Conservation (phyloP, 176 grass and related monocot species). For the Juncus inflexus region DNA sequence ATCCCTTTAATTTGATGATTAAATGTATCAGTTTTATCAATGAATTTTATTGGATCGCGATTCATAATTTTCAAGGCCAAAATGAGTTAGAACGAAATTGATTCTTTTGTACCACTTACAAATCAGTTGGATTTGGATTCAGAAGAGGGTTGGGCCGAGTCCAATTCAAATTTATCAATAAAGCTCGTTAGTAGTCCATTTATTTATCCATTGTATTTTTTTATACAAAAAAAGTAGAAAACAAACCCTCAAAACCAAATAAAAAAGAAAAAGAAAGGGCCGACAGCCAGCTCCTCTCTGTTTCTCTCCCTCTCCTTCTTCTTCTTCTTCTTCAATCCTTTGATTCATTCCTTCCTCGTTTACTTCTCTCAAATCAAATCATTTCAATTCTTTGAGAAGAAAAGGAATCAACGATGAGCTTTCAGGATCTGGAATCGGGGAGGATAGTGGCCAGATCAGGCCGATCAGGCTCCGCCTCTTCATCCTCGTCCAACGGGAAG, state of each 20-base stretch:
- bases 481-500: conserved; percentile 27
- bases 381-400: background rate
- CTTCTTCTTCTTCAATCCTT: conserved; percentile 28
- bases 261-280: conserved; percentile 2
- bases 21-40: too few species aligned
- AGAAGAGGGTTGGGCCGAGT: too few species aligned
- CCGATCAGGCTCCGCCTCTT: background rate
- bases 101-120: too few species aligned
- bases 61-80: too few species aligned
- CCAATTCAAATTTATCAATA: too few species aligned
- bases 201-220: too few species aligned
- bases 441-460: conserved; percentile 36
- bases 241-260: background rate
- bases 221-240: background rate
- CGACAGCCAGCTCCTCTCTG: conserved; percentile 14
- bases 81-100: too few species aligned
- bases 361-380: conserved; percentile 22
- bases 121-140: too few species aligned
- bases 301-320: conserved; percentile 8
- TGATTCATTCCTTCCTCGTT: conserved; percentile 28
- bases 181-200: too few species aligned
- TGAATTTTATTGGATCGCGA: too few species aligned
- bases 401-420: conserved; percentile 61
- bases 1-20: too few species aligned
- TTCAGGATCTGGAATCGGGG: conserved; percentile 90